Evolutionary conservation across 1,284 basidiomycete genomes (phyloP), one percentile per base, ranked within the genome.

Genomic region (Pseudozyma tsukubaensis): DNA sequence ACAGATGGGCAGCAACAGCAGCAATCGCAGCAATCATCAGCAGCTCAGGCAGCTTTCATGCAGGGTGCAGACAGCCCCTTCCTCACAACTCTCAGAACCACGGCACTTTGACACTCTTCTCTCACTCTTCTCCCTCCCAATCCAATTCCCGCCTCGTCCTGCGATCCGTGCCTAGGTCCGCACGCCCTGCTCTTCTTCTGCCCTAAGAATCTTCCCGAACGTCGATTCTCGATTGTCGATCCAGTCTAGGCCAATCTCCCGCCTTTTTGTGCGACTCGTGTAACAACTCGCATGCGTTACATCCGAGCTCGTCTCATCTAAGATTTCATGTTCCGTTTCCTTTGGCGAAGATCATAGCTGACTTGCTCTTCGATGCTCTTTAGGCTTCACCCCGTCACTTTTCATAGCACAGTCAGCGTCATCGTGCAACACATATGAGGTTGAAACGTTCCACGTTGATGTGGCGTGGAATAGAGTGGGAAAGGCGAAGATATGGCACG

Each of bases 271-370:
- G 18, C 13, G 24, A 10, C 44, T 21, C 12, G 8, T n/a, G 9
- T 32, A 9, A n/a, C 21, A 16, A 34, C 52, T 42, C 21, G 44
- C 54, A n/a, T 48, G 24, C 43, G 3, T 12, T 13, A 39, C 47
- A 57, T 49, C 55, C 55, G 47, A 50, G 55, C 55, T 43, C 21
- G 55, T 50, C 55, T 58, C 45, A 58, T 49, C 55, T 58, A 58
- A 58, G 24, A 29, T 29, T 58, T 39, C 18, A 29, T 32, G 53
- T 37, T 13, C 13, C 53, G 19, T n/a, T 18, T 3, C 19, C 50
- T 43, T 6, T 29, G 24, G 24, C 24, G 3, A 29, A 29, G 24
- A 3, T 29, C 24, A 29, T 29, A 3, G 6, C 24, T 29, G 24
- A 29, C 24, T 29, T 29, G 24, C 24, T 29, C 24, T 6, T 29